These are phyloP conservation scores for Plasmodium relictum DNA, from an alignment of 169 alveolate species.

Conservation along the genomic window DNA sequence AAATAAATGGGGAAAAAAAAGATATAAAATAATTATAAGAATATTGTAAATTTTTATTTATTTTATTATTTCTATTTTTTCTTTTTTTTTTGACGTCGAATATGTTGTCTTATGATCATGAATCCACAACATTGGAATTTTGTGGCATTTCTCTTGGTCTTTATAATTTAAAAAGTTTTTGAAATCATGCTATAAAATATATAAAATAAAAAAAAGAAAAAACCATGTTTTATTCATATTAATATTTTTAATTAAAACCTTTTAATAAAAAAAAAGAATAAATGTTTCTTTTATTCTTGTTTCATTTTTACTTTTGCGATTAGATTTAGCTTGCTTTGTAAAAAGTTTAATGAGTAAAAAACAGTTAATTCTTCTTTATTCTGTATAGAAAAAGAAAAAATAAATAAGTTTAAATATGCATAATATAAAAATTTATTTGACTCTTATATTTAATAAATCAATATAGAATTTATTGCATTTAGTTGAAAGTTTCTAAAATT, in stretches of 20 bases:
- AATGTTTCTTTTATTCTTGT: not conserved
- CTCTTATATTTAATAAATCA: slow-evolving; percentile 9
- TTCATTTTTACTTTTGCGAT: slow-evolving; percentile 37
- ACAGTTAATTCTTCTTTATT: slow-evolving; percentile 2
- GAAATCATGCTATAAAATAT: slow-evolving; percentile 24
- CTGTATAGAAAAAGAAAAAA: slow-evolving; percentile 13
- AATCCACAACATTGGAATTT: slow-evolving; percentile 55
- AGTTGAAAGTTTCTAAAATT: slow-evolving; percentile 16
- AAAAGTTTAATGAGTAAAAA: not conserved
- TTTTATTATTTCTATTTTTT: not conserved
- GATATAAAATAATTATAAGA: not conserved
- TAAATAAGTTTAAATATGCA: not conserved
- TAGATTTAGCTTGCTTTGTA: slow-evolving; percentile 33
- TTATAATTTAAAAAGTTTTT: not conserved
- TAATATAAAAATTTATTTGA: not conserved
- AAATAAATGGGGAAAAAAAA: slow-evolving; percentile 9
- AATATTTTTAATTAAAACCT: not conserved
- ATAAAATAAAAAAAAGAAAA: not conserved
- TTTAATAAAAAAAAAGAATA: not conserved
- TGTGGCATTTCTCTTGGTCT: slow-evolving; percentile 11
- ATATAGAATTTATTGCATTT: slow-evolving; percentile 10
- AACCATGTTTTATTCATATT: not conserved
- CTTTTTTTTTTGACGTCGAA: not conserved
- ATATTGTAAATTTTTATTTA: not conserved
- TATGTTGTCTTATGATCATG: slow-evolving; percentile 36